These are phyloP conservation scores for Trametes maxima DNA, from an alignment of 768 basidiomycete genomes.

Conservation along the genomic window DNA sequence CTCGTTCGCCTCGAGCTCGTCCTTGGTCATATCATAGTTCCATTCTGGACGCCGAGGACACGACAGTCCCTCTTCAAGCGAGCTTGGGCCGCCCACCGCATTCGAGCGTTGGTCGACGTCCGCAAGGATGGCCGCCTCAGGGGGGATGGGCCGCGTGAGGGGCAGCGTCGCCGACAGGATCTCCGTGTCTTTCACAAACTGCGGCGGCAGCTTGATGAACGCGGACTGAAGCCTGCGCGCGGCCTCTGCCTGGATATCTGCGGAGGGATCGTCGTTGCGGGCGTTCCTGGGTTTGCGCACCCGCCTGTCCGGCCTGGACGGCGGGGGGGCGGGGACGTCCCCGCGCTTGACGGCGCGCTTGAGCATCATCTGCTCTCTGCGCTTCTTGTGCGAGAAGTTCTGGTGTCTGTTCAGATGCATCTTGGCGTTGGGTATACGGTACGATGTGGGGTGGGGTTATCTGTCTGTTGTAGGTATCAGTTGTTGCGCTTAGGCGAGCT, in stretches of 20 bases:
- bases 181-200: slow-evolving; percentile 64
- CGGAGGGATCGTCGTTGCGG: slow-evolving; percentile 16
- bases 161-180: slow-evolving; percentile 53
- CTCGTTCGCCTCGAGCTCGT: slow-evolving; percentile 88
- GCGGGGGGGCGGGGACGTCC: slow-evolving; percentile 44
- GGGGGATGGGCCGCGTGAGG: slow-evolving; percentile 59
- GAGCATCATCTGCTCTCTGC: slow-evolving; percentile 71
- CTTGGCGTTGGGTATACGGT: neutral
- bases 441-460: neutral
- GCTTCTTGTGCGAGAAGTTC: slow-evolving; percentile 65
- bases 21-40: slow-evolving; percentile 84
- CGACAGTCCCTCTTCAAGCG: slow-evolving; percentile 28
- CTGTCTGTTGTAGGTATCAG: neutral
- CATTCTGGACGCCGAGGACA: slow-evolving; percentile 83
- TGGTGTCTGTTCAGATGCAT: slow-evolving; percentile 39
- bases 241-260: slow-evolving; percentile 36
- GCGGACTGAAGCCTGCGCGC: slow-evolving; percentile 66
- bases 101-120: slow-evolving; percentile 4
- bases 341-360: slow-evolving; percentile 88
- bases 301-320: slow-evolving; percentile 38
- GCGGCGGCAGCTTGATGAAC: slow-evolving; percentile 61
- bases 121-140: slow-evolving; percentile 42
- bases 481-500: too few species aligned
- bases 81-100: neutral
- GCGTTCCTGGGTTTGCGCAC: slow-evolving; percentile 27